Evolutionary conservation across 2,329 filamentous ascomycete genomes (phyloP).

Genomic region (Sclerotinia glacialis): DNA sequence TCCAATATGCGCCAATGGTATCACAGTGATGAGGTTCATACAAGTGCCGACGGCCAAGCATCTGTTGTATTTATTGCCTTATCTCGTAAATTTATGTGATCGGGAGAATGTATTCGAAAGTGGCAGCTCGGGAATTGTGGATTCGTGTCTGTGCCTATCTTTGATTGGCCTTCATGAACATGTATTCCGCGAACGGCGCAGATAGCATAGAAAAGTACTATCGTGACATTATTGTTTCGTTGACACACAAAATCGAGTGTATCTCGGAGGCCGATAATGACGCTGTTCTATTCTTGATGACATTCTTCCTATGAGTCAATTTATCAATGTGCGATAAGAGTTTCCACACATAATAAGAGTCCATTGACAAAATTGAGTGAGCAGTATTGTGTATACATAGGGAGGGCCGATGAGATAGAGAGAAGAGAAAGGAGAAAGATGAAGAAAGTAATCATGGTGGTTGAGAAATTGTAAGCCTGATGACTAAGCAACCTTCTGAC

Average conservation of each 20-base stretch:
- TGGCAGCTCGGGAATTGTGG: neutral
- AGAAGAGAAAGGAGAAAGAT: neutral
- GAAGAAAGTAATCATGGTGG: too few species aligned
- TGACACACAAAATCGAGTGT: slow-evolving; percentile 3
- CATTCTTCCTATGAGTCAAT: neutral
- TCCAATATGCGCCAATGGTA: slow-evolving; percentile 13
- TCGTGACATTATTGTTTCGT: neutral
- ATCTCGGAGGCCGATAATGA: neutral
- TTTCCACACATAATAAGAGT: neutral
- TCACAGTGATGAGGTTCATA: neutral
- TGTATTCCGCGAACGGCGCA: neutral
- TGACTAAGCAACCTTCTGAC: too few species aligned
- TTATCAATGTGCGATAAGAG: neutral
- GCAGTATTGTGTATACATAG: too few species aligned
- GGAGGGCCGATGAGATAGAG: neutral
- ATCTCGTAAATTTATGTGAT: neutral
- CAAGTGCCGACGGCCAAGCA: neutral
- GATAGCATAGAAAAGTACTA: neutral
- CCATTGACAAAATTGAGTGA: neutral
- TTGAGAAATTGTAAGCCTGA: too few species aligned
- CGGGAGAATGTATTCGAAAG: neutral
- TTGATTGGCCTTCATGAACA: neutral
- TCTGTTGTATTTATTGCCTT: neutral
- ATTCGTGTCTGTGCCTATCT: neutral
- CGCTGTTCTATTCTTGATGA: neutral